Percentiles rank a stretch among this genome's conserved stretches.
phyloP scores from a whole-genome alignment of 176 grass and related monocot species.

The Cocos nucifera region DNA sequence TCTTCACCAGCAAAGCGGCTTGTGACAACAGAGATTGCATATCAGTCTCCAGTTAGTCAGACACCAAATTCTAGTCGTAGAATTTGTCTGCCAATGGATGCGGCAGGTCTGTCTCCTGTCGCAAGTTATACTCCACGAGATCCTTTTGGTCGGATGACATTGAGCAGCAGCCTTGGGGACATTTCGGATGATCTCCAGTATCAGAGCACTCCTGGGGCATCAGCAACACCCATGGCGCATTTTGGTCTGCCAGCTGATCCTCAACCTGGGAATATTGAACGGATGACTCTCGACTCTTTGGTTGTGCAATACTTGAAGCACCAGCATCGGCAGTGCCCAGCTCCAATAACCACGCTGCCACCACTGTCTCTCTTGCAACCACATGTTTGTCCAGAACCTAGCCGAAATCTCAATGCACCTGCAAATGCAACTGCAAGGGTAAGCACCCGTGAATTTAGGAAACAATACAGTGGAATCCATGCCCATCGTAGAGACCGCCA shows the following conservation, averaged over 20 bases:
- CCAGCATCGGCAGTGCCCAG: constrained; percentile 86
- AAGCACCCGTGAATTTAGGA: constrained; percentile 66
- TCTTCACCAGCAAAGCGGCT: constrained; percentile 40
- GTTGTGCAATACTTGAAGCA: constrained; percentile 98
- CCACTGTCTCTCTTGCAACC: constrained; percentile 79
- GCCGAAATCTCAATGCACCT: constrained; percentile 65
- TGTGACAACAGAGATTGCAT: constrained; percentile 36
- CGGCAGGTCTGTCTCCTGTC: constrained; percentile 39
- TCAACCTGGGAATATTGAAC: constrained; percentile 53
- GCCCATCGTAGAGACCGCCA: constrained; percentile 75
- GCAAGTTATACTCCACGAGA: constrained; percentile 25
- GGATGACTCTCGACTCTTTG: constrained; percentile 77
- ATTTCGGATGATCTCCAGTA: constrained; percentile 55
- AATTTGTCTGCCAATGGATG: constrained; percentile 30
- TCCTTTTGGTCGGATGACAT: constrained; percentile 34
- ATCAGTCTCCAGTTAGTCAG: constrained; percentile 59
- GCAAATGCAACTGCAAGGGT: constrained; percentile 72
- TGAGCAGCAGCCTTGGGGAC: constrained; percentile 43
- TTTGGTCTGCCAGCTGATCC: constrained; percentile 20
- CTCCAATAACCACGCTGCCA: constrained; percentile 95
- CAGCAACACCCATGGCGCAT: constrained; percentile 16
- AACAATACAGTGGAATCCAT: constrained; percentile 68
- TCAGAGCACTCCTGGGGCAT: constrained; percentile 36
- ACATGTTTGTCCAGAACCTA: constrained; percentile 92
- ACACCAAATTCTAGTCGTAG: constrained; percentile 53